Base-by-base conservation (phyloP, 345 rosid genomes). In the Cardamine occulta region DNA sequence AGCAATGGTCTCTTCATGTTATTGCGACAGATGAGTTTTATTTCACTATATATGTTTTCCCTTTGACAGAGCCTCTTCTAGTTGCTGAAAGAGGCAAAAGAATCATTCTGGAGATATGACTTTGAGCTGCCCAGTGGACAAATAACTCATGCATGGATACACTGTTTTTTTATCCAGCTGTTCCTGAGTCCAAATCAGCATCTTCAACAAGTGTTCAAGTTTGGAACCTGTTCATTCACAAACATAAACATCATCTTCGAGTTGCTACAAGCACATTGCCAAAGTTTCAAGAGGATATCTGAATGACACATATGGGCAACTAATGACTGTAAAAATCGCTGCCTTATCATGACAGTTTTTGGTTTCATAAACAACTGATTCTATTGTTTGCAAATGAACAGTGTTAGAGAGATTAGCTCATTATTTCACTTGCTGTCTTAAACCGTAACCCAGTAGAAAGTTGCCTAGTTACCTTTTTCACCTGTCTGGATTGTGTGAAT, bases 401-500 rank as follows among this genome's bases (percentile, higher is more conserved):
- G 4, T 39, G 73, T 9, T 49, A 8, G 21, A 67, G 58, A 44
- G 4, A 24, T 13, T 19, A 52, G 49, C 49, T 29, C 40, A 45
- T 17, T 23, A 5, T 12, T 47, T 3, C n/a, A 65, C 39, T 65
- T 65, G 56, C 17, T 12, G 7, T 42, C 42, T 26, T 40, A 55
- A 53, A 17, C 60, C 37, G 29, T 23, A 69, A 68, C n/a, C 34
- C 35, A 55, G 32, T 49, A 49, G 17, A 55, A 56, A 40, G 24
- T 17, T 57, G 5, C 53, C 11, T 1, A 52, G 45, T 44, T 53
- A 91, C 97, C 93, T 87, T 88, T 91, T 80, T 90, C 93, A 73
- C 84, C 96, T 61, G 92, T 85, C 87, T 90, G 97, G 84, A 96
- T 93, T 45, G 88, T 89, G 60, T 86, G 88, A 64, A 90, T 89